Evolutionary conservation across 2,329 filamentous ascomycete genomes (phyloP), one percentile per base, ranked within the genome.

Genomic region (Colletotrichum navitas): DNA sequence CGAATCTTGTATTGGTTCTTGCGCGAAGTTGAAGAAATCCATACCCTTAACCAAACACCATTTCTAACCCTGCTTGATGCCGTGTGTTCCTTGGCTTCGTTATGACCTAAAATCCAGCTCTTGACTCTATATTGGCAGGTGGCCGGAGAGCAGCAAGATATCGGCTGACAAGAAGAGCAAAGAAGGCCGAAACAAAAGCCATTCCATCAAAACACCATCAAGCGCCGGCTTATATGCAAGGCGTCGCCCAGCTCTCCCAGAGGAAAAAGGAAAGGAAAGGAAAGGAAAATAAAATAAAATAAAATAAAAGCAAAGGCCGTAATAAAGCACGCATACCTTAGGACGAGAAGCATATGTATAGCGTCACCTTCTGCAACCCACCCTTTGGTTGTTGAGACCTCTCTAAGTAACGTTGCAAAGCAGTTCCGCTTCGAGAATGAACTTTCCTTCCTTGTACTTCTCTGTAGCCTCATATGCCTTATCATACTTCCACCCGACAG

Each of bases 391-490:
- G 26, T 16, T 18, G 3, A 10, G 29, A 29, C 18, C 36, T 11
- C 11, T 47, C 80, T 78, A 91, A 77, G 85, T 89, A 72, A 98
- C 94, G 76, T 90, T 91, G 82, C 93, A 95, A 49, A 98, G 86
- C 74, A 98, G 83, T 84, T 97, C 95, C 41, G 93, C 93, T 85
- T 98, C 95, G 68, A 99, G 87, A 72, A 99, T 99, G 81, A 93
- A 98, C 84, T 98, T 99, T 67, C 94, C 95, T 86, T 99, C 96
- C 86, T 99, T 99, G 84, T 99, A 99, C 84, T 97, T 97, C 88
- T 99, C 95, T 74, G 88, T 91, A 43, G 86, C 83, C 85, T 99
- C 96, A 81, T 93, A 98, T 1, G 96, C 96, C 85, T 97, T 97
- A 83, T 99, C 96, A 81, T 99, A 99, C 82, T 97, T 98, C 96